These are phyloP conservation scores for Glarea lozoyensis DNA, from an alignment of 495 filamentous ascomycete genomes.

Conservation along the genomic window DNA sequence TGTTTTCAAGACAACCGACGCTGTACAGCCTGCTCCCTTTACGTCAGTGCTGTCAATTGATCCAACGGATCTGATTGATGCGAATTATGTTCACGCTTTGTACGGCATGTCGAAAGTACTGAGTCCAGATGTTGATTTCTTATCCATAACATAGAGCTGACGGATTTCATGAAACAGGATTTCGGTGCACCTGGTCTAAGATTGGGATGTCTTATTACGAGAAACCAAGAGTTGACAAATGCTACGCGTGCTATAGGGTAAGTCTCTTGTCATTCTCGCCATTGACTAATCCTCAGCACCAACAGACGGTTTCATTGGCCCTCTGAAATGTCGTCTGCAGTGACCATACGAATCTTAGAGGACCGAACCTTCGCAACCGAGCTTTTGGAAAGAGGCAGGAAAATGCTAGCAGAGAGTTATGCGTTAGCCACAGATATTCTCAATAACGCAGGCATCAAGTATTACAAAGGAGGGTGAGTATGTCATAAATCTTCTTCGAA, in stretches of 20 bases:
- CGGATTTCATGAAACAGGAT: constrained; percentile 31
- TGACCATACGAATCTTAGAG: constrained; percentile 37
- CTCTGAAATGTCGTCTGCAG: constrained; percentile 33
- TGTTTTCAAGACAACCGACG: constrained; percentile 33
- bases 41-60: constrained; percentile 44
- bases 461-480: constrained; percentile 27
- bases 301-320: constrained; percentile 34
- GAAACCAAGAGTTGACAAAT: neutral
- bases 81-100: constrained; percentile 43
- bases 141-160: neutral
- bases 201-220: constrained; percentile 42
- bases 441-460: constrained; percentile 19
- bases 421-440: constrained; percentile 28
- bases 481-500: constrained; percentile 12
- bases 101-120: constrained; percentile 49
- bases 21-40: constrained; percentile 31
- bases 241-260: neutral
- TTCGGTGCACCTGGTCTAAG: constrained; percentile 48
- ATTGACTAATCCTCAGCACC: neutral
- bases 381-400: constrained; percentile 34
- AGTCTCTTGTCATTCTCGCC: neutral
- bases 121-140: neutral
- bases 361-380: constrained; percentile 34
- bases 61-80: constrained; percentile 36
- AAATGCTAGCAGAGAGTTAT: constrained; percentile 30